Evolutionary conservation across 225 moss, liverwort and hornwort genomes (phyloP).

Genomic region (Anthoceros angustus): DNA sequence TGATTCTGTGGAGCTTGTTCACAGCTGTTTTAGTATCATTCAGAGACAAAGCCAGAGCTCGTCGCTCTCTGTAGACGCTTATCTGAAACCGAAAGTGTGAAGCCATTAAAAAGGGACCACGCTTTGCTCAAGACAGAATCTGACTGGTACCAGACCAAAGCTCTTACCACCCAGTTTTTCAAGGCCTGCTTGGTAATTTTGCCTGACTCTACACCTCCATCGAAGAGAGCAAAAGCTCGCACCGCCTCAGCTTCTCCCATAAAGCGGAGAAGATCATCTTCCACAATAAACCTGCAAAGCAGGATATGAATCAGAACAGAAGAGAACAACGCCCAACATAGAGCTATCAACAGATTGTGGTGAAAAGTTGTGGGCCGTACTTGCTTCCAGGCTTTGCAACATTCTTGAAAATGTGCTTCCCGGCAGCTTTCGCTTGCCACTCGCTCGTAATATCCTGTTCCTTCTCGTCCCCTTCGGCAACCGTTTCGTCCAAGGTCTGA

Average conservation of each 20-base stretch:
- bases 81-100: slow-evolving; percentile 14
- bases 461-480: slow-evolving; percentile 18
- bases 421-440: slow-evolving; percentile 89
- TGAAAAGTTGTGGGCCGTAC: slow-evolving; percentile 19
- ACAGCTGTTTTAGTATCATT: slow-evolving; percentile 70
- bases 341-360: neutral
- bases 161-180: slow-evolving; percentile 40
- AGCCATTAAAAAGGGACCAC: neutral
- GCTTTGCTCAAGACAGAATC: neutral
- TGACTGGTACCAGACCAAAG: neutral
- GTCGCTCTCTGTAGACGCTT: slow-evolving; percentile 32
- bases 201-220: slow-evolving; percentile 57
- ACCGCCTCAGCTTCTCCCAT: slow-evolving; percentile 58
- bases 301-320: no score
- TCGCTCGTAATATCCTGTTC: slow-evolving; percentile 86
- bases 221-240: slow-evolving; percentile 58
- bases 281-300: slow-evolving; percentile 52
- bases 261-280: slow-evolving; percentile 76
- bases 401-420: slow-evolving; percentile 70
- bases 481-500: slow-evolving; percentile 47
- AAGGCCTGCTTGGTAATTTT: slow-evolving; percentile 38
- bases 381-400: slow-evolving; percentile 47
- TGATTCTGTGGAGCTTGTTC: slow-evolving; percentile 41
- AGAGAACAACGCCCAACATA: neutral
- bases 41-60: slow-evolving; percentile 39